phyloP scores from a whole-genome alignment of 805 yeast genomes.

The Sugiyamaella smithiae region DNA sequence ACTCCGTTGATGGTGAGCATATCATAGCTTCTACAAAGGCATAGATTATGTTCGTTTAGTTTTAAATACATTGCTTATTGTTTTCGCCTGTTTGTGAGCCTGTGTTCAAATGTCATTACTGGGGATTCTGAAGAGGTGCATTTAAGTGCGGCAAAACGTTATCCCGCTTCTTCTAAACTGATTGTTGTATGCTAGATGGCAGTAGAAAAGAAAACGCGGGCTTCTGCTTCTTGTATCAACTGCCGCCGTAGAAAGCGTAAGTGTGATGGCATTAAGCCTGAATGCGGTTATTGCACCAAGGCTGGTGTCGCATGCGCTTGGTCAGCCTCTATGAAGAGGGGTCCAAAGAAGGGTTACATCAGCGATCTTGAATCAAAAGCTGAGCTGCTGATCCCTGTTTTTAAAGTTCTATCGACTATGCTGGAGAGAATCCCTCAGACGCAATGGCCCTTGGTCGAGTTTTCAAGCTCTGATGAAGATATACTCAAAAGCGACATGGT shows the following conservation, averaged over 20 bases:
- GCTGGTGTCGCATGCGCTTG: background rate
- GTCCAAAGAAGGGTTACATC: conserved; percentile 9
- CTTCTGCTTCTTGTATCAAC: background rate
- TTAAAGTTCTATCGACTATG: background rate
- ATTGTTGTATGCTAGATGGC: background rate
- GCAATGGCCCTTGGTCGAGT: conserved; percentile 5
- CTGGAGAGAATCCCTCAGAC: background rate
- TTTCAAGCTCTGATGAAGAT: background rate
- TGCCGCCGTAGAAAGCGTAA: conserved; percentile 9
- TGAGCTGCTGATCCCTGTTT: background rate
- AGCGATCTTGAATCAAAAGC: conserved; percentile 1
- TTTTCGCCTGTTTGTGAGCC: no score
- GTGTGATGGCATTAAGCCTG: conserved; percentile 6
- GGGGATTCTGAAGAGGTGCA: no score
- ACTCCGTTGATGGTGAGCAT: background rate
- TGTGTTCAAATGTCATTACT: no score
- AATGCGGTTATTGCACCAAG: conserved; percentile 3
- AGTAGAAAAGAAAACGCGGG: background rate
- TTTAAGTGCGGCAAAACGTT: no score
- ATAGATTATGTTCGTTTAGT: background rate
- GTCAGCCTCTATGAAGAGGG: conserved; percentile 1
- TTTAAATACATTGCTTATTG: no score
- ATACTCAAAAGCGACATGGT: background rate
- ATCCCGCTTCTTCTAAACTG: no score
- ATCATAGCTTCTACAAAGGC: background rate